These are phyloP conservation scores for Mayamaea pseudoterrestris DNA, from an alignment of 108 stramenopile genomes.

Conservation along the genomic window DNA sequence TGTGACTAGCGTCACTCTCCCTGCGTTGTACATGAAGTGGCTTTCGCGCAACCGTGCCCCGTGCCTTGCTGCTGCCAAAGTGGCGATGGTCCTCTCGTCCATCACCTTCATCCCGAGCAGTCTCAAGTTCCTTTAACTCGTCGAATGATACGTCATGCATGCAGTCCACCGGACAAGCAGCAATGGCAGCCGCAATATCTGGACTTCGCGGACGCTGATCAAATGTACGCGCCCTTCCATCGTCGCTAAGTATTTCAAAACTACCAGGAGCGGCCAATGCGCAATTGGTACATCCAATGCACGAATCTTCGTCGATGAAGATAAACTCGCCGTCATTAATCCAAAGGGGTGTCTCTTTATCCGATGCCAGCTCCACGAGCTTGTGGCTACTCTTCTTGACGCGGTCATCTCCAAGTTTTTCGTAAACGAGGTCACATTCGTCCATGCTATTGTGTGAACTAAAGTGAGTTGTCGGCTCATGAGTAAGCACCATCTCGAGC, in stretches of 20 bases:
- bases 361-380: conserved; percentile 41
- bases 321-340: conserved; percentile 71
- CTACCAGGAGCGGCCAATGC: conserved; percentile 47
- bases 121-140: conserved; percentile 59
- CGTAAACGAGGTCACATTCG: conserved; percentile 69
- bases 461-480: background rate
- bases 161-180: conserved; percentile 65
- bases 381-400: conserved; percentile 24
- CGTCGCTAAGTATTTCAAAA: conserved; percentile 57
- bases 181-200: conserved; percentile 52
- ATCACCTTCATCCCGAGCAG: conserved; percentile 45
- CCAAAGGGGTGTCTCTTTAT: conserved; percentile 39
- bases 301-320: conserved; percentile 81
- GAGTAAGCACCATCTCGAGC: background rate
- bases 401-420: background rate
- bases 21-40: conserved; percentile 56
- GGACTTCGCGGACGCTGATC: conserved; percentile 24
- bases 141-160: conserved; percentile 65
- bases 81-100: conserved; percentile 42
- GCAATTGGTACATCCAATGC: conserved; percentile 76
- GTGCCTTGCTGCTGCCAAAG: conserved; percentile 20
- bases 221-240: conserved; percentile 67
- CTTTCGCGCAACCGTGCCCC: conserved; percentile 12
- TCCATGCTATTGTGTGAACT: conserved; percentile 26
- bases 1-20: conserved; percentile 63